These are phyloP conservation scores for Thielaviopsis musarum DNA, from an alignment of 2,329 filamentous ascomycete genomes.

Conservation along the genomic window DNA sequence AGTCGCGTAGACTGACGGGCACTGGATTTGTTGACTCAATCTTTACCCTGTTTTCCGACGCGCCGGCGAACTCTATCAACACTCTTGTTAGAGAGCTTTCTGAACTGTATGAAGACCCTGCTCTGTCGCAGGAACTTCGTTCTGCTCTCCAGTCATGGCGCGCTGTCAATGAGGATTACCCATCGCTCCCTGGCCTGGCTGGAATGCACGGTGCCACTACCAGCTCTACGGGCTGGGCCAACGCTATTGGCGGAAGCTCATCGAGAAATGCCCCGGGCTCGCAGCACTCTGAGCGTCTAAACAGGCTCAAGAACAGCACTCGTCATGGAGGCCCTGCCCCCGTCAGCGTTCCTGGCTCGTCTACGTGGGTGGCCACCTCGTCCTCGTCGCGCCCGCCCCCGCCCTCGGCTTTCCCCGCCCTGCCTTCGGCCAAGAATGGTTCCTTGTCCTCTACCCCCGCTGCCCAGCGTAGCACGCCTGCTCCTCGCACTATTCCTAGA, in stretches of 20 bases:
- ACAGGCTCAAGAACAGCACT: slow-evolving; percentile 43
- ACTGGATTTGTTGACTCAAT: slow-evolving; percentile 71
- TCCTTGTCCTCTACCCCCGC: background rate
- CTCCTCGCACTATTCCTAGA: slow-evolving; percentile 2
- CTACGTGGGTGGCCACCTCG: slow-evolving; percentile 14
- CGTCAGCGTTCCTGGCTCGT: slow-evolving; percentile 1
- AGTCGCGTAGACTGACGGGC: slow-evolving; percentile 50
- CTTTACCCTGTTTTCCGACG: slow-evolving; percentile 68
- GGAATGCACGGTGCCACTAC: slow-evolving; percentile 48
- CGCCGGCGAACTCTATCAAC: slow-evolving; percentile 62
- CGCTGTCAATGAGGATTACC: slow-evolving; percentile 90
- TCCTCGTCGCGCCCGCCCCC: slow-evolving; percentile 16
- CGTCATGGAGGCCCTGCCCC: slow-evolving; percentile 23
- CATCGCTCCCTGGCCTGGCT: slow-evolving; percentile 60
- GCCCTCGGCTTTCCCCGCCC: slow-evolving; percentile 26
- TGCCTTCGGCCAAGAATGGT: slow-evolving; percentile 18
- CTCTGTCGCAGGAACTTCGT: slow-evolving; percentile 55
- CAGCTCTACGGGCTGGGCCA: slow-evolving; percentile 40
- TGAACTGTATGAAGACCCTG: slow-evolving; percentile 74
- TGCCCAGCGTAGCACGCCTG: background rate
- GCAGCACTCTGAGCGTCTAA: slow-evolving; percentile 34
- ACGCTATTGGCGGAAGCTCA: slow-evolving; percentile 42
- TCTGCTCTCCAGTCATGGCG: slow-evolving; percentile 92
- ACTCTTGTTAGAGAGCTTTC: slow-evolving; percentile 83
- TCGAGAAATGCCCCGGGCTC: slow-evolving; percentile 14